Percentiles rank a stretch among this genome's conserved stretches.
These are phyloP conservation scores for Eucalyptus paniculata DNA, from an alignment of 345 rosid species.

Conservation along the genomic window DNA sequence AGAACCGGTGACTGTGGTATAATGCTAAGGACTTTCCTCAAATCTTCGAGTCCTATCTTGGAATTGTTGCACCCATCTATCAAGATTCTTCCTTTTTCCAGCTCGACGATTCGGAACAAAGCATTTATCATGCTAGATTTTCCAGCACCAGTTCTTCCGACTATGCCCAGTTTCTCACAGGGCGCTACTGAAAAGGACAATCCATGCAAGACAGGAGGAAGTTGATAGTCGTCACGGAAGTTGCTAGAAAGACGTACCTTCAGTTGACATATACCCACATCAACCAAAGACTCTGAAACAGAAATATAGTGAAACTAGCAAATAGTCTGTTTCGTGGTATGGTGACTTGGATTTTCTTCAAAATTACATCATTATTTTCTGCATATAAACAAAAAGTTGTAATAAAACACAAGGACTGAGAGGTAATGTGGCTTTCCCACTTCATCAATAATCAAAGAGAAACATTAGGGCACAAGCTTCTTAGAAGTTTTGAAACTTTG, in stretches of 20 bases:
- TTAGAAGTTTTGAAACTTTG: neutral
- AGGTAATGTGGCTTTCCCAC: neutral
- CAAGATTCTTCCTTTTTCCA: slow-evolving; percentile 68
- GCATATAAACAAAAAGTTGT: neutral
- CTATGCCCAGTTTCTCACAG: slow-evolving; percentile 76
- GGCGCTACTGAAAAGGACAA: slow-evolving; percentile 49
- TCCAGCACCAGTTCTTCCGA: slow-evolving; percentile 96
- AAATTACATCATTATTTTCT: neutral
- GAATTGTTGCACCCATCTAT: slow-evolving; percentile 60
- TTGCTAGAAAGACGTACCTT: neutral
- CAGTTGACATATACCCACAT: neutral
- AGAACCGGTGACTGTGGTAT: slow-evolving; percentile 95
- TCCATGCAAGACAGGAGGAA: slow-evolving; percentile 82
- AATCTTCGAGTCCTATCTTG: slow-evolving; percentile 62
- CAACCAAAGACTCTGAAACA: neutral
- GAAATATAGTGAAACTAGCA: neutral
- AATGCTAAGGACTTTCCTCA: slow-evolving; percentile 70
- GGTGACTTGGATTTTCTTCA: neutral
- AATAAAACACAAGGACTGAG: neutral
- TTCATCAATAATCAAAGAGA: neutral
- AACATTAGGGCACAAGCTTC: neutral
- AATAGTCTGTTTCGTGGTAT: neutral
- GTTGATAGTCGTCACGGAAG: neutral
- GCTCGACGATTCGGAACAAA: slow-evolving; percentile 74
- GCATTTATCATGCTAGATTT: slow-evolving; percentile 95